Evolutionary conservation across 306 rosid genomes (phyloP).

Genomic region (Notholithocarpus densiflorus): DNA sequence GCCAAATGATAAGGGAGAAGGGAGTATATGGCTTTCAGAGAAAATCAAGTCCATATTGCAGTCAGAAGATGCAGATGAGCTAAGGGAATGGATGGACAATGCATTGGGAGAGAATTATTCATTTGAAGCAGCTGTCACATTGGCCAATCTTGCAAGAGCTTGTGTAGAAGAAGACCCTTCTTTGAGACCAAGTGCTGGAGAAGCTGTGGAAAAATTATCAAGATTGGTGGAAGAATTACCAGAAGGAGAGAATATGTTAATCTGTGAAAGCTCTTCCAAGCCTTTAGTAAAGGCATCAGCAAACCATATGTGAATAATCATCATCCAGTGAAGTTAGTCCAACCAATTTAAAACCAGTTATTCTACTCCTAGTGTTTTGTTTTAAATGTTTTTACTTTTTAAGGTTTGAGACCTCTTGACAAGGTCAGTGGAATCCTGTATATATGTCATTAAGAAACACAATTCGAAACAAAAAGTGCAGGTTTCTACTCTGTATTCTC

Average conservation of each 20-base stretch:
- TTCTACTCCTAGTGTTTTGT: neutral
- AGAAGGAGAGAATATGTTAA: slow-evolving; percentile 40
- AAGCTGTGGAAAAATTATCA: slow-evolving; percentile 61
- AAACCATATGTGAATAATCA: slow-evolving; percentile 31
- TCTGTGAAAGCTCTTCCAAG: slow-evolving; percentile 68
- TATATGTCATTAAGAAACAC: slow-evolving; percentile 27
- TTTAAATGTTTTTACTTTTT: neutral
- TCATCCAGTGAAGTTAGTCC: neutral
- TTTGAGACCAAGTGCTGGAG: slow-evolving; percentile 64
- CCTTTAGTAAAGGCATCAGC: slow-evolving; percentile 60
- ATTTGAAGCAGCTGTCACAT: slow-evolving; percentile 54
- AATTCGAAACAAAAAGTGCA: slow-evolving; percentile 19
- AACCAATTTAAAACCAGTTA: neutral
- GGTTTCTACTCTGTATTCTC: slow-evolving; percentile 19
- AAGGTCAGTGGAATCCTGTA: neutral
- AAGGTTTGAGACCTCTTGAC: neutral
- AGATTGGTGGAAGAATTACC: slow-evolving; percentile 58
- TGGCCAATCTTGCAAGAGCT: slow-evolving; percentile 65
- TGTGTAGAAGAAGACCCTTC: slow-evolving; percentile 65
- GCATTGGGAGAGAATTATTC: slow-evolving; percentile 67
- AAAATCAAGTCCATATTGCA: slow-evolving; percentile 46
- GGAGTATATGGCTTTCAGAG: slow-evolving; percentile 51
- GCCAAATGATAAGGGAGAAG: slow-evolving; percentile 47
- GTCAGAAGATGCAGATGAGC: slow-evolving; percentile 55
- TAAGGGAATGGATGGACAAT: slow-evolving; percentile 79